phyloP scores from a whole-genome alignment of 2,329 filamentous ascomycete species.

The Magnaporthiopsis incrustans region DNA sequence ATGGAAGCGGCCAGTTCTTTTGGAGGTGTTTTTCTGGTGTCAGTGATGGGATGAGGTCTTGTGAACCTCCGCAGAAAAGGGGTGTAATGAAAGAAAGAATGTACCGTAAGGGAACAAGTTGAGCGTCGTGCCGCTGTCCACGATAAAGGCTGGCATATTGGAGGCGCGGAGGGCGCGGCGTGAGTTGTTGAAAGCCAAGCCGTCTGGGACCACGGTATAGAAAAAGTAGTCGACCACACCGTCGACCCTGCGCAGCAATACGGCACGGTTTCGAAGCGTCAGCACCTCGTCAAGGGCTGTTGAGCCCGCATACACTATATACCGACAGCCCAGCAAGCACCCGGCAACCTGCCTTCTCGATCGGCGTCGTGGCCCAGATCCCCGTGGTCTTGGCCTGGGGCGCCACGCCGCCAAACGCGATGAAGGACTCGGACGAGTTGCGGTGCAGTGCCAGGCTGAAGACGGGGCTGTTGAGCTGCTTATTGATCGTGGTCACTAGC shows the following conservation, averaged over 20 bases:
- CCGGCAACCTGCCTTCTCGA: slow-evolving; percentile 19
- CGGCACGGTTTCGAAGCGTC: background rate
- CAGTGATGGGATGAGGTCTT: background rate
- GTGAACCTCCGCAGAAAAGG: background rate
- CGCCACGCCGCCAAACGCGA: slow-evolving; percentile 25
- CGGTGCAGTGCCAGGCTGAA: slow-evolving; percentile 25
- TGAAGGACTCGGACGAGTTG: slow-evolving; percentile 21
- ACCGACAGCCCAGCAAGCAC: too few relatives aligned
- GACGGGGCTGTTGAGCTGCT: slow-evolving; percentile 15
- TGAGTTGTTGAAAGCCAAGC: slow-evolving; percentile 16
- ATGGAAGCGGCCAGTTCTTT: slow-evolving; percentile 20
- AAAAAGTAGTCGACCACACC: slow-evolving; percentile 21
- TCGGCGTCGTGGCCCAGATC: slow-evolving; percentile 19
- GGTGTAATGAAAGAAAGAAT: background rate
- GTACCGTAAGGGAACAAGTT: slow-evolving; percentile 21
- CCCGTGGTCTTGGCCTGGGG: slow-evolving; percentile 18
- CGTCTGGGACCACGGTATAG: slow-evolving; percentile 20
- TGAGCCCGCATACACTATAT: too few relatives aligned
- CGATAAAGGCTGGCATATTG: slow-evolving; percentile 17
- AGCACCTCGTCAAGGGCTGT: background rate
- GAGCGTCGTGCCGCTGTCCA: slow-evolving; percentile 25
- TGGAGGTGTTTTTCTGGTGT: background rate
- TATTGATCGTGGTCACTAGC: slow-evolving; percentile 19
- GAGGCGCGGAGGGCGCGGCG: background rate
- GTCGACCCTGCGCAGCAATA: background rate